Evolutionary conservation across 1,139 yeast species (phyloP).

Genomic region (Candida gigantensis): DNA sequence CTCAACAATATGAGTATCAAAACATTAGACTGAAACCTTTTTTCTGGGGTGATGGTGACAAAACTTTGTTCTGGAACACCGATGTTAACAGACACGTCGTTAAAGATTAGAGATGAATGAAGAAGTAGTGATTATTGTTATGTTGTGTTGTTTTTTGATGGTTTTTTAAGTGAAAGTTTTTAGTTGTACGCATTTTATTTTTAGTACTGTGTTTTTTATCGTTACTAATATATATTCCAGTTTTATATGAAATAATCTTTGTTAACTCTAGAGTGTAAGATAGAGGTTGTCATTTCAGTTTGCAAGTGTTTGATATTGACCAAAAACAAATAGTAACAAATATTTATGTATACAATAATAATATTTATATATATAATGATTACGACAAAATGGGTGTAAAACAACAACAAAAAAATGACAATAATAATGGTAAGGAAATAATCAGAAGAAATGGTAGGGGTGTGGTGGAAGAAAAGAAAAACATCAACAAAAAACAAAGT

Average conservation of each 20-base stretch:
- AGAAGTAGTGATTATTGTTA: neutral
- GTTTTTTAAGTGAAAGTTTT: neutral
- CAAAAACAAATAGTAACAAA: neutral
- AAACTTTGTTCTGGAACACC: slow-evolving; percentile 95
- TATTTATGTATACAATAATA: slow-evolving; percentile 2
- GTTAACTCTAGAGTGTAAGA: too few species aligned
- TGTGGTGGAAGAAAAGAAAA: neutral
- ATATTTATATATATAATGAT: too few species aligned
- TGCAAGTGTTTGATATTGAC: too few species aligned
- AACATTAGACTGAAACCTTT: slow-evolving; percentile 82
- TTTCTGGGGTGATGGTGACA: slow-evolving; percentile 99
- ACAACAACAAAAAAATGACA: too few species aligned
- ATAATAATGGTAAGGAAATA: too few species aligned
- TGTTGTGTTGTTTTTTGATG: slow-evolving; percentile 1
- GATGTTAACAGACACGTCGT: slow-evolving; percentile 81
- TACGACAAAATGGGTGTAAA: too few species aligned
- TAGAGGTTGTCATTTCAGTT: too few species aligned
- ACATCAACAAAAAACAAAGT: neutral
- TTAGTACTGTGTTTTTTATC: slow-evolving; percentile 2
- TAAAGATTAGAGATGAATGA: slow-evolving; percentile 8
- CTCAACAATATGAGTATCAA: slow-evolving; percentile 84
- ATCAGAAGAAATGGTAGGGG: neutral
- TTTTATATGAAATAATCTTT: neutral
- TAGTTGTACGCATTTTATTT: neutral
- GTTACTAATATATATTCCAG: slow-evolving; percentile 5